Evolutionary conservation across 2,329 filamentous ascomycete genomes (phyloP), one percentile per base, ranked within the genome.

Genomic region (Pseudopithomyces chartarum): DNA sequence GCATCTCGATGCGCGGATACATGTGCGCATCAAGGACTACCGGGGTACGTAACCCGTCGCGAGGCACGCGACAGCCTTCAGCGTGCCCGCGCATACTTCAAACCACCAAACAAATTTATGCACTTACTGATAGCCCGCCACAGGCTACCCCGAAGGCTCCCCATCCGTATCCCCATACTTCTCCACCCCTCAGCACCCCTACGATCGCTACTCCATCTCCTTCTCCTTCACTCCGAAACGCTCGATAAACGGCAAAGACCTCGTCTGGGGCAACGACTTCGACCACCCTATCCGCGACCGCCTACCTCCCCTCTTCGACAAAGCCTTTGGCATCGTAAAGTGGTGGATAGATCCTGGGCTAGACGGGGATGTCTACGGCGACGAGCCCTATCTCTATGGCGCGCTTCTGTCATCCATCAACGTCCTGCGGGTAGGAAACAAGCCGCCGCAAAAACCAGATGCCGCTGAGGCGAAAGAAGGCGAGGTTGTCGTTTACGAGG

Each of bases 211-310:
- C 80, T 91, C 88, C 66, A 92, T 98, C 67, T 83, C 86, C 32
- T 89, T 97, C 71, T 84, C 85, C 44, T 91, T 97, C 74, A 87
- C 84, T 0, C 91, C 90, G n/a, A 91, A 90, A 66, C 67, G 79
- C 29, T 76, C 76, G 34, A 87, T 96, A 55, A 81, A 82, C 2
- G 92, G 86, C 43, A 76, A 85, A 23, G 87, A 96, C 60, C 81
- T 99, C 2, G 87, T 97, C 52, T 97, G 97, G 67, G 95, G 94
- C 40, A 98, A 98, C 74, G 92, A 97, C 80, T 97, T 98, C 73
- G 93, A 97, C 70, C 86, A 90, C 49, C 91, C 95, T 0, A 95
- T 99, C 65, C 86, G 92, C 29, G 90, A 97, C 71, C 85, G 88
- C 15, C 81, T 99, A 1, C 94, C 95, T 0, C 91, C 91, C 0